phyloP scores from a whole-genome alignment of 805 yeast species.

The Saccharomycopsis malanga region DNA sequence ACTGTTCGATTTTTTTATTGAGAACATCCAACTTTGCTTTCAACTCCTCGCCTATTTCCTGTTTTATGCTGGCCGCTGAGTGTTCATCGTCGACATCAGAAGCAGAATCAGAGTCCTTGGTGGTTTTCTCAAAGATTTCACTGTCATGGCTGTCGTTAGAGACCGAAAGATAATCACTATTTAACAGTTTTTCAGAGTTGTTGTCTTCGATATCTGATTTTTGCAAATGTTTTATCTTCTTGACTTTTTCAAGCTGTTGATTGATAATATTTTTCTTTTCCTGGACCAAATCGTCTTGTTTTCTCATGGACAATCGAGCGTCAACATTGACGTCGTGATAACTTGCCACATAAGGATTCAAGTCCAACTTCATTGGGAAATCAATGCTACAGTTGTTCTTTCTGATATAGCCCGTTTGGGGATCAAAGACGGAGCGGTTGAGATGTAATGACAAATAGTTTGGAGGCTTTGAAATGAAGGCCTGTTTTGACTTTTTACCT shows the following conservation, averaged over 20 bases:
- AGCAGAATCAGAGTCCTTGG: neutral
- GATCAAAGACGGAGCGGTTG: slow-evolving; percentile 90
- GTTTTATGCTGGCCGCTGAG: neutral
- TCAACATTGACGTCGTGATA: slow-evolving; percentile 68
- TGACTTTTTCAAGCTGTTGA: slow-evolving; percentile 14
- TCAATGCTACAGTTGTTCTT: slow-evolving; percentile 80
- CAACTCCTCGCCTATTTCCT: slow-evolving; percentile 3
- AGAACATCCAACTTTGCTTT: slow-evolving; percentile 29
- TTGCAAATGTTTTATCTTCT: slow-evolving; percentile 15
- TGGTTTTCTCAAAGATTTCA: slow-evolving; percentile 9
- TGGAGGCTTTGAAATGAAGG: slow-evolving; percentile 73
- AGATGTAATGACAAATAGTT: slow-evolving; percentile 79
- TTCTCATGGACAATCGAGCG: slow-evolving; percentile 68
- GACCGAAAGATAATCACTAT: neutral
- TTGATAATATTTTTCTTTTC: slow-evolving; percentile 6
- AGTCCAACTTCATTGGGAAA: slow-evolving; percentile 63
- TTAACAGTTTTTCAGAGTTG: neutral
- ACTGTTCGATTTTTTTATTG: slow-evolving; percentile 26
- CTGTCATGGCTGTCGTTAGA: slow-evolving; percentile 10
- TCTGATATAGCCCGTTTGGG: slow-evolving; percentile 70
- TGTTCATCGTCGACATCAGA: slow-evolving; percentile 8
- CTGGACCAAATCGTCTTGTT: slow-evolving; percentile 36
- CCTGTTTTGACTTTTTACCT: slow-evolving; percentile 79
- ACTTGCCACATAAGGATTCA: slow-evolving; percentile 63
- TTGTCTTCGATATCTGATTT: slow-evolving; percentile 18